Evolutionary conservation across 164 flowering plant genomes (phyloP), one percentile per base, ranked within the genome.

Genomic region (Aristolochia californica): DNA sequence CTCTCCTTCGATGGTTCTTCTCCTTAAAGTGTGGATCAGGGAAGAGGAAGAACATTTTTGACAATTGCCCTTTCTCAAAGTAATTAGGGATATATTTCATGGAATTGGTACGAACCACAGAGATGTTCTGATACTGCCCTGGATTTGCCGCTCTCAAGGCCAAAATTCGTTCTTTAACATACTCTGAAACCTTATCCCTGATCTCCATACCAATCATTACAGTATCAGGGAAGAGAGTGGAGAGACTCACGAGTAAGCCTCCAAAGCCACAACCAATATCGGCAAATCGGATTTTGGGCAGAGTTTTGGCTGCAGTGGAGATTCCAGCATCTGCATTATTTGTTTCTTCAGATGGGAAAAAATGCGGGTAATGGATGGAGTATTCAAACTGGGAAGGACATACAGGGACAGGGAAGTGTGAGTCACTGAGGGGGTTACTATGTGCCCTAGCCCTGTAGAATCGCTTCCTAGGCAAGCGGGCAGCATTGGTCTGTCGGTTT

Each of bases 161-260:
- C 62, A 68, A 65, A 49, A 91, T 83, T 49, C 95, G 74, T 65
- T 91, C 93, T 66, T 86, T 86, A 53, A 91, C 98, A 55, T 88
- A 91, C 67, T 88, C 95, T 0, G 95, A 77, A 47, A 91, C 96
- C 68, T 91, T 88, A 56, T 91, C 98, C 56, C 96, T 72, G 45
- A 91, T 75, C 68, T 91, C 98, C 98, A 86, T 88, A n/a, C 98
- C 96, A 60, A 91, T 86, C 98, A 91, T 91, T 4, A 91, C 72
- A 13, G 79, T 80, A 15, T 82, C 83, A 0, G 96, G 98, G 67
- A 79, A 88, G 28, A 91, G 76, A 5, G 91, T 77, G 8, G 96
- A 60, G 43, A 91, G 93, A 59, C 75, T 72, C 47, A 91, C 81
- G 10, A 91, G 70, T 53, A 91, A 82, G 48, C 98, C 98, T 15